Conservation (phyloP, 2,329 filamentous ascomycete species). For the Claviceps arundinis region DNA sequence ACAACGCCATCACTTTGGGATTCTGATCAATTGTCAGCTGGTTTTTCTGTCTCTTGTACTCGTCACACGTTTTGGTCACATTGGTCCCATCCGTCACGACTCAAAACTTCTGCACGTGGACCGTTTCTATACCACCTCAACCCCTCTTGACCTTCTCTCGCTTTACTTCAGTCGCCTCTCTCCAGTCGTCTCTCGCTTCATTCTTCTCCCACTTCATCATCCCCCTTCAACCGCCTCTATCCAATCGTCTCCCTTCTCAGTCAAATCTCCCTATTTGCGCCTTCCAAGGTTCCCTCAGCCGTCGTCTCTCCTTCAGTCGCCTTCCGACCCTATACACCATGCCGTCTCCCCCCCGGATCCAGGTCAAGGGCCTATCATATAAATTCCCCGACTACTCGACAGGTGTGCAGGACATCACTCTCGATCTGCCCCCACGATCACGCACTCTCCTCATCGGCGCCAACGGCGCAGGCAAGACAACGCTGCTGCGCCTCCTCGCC, state of each 20-base stretch:
- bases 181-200: too few relatives aligned
- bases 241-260: background rate
- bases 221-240: background rate
- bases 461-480: conserved; percentile 96
- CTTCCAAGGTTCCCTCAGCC: background rate
- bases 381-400: conserved; percentile 72
- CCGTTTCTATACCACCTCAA: too few relatives aligned
- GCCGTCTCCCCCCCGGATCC: conserved; percentile 43
- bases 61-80: too few relatives aligned
- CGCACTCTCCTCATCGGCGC: conserved; percentile 88
- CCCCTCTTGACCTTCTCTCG: too few relatives aligned
- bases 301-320: background rate
- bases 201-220: too few relatives aligned
- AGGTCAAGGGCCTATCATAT: conserved; percentile 69
- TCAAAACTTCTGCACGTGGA: too few relatives aligned
- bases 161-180: too few relatives aligned
- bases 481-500: conserved; percentile 81
- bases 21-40: too few relatives aligned
- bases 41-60: too few relatives aligned
- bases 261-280: too few relatives aligned
- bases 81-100: too few relatives aligned
- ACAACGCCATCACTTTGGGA: too few relatives aligned
- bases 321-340: background rate
- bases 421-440: conserved; percentile 68
- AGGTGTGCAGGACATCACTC: conserved; percentile 61